Conservation (phyloP, 495 filamentous ascomycete genomes). For the Daldinia caldariorum region DNA sequence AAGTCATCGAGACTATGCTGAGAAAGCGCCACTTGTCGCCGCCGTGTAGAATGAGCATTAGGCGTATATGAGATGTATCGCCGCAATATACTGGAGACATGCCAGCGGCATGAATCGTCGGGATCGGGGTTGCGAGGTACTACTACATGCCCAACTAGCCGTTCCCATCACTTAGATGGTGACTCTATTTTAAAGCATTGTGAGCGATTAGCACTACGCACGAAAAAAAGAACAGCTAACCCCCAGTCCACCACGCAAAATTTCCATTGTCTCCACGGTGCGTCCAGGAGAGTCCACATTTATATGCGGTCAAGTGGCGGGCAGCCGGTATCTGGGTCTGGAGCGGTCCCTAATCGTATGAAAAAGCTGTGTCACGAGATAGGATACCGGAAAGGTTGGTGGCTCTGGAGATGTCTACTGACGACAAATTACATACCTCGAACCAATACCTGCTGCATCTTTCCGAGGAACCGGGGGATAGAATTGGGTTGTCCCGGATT, state of each 20-base stretch:
- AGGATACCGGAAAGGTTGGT: background rate
- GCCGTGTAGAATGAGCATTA: background rate
- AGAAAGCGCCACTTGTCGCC: background rate
- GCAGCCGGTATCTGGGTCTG: background rate
- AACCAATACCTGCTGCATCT: conserved; percentile 4
- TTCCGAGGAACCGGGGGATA: background rate
- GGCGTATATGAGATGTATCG: background rate
- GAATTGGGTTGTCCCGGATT: background rate
- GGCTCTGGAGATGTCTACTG: background rate
- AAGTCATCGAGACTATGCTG: background rate
- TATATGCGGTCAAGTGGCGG: background rate
- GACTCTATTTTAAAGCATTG: background rate
- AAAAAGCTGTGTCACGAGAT: background rate
- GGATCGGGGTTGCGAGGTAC: background rate
- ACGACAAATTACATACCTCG: background rate
- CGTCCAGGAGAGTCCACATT: background rate
- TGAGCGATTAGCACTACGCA: background rate
- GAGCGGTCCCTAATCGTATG: background rate
- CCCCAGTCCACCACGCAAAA: conserved; percentile 1
- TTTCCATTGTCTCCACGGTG: background rate
- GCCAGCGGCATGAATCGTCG: background rate
- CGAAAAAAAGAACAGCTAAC: background rate
- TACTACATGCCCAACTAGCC: conserved; percentile 2
- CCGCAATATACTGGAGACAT: background rate
- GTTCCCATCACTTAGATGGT: background rate